A percentile compares a stretch with the other conserved stretches of the same genome.
Conservation (phyloP, 1,284 basidiomycete species). For the Schizophyllum amplum region DNA sequence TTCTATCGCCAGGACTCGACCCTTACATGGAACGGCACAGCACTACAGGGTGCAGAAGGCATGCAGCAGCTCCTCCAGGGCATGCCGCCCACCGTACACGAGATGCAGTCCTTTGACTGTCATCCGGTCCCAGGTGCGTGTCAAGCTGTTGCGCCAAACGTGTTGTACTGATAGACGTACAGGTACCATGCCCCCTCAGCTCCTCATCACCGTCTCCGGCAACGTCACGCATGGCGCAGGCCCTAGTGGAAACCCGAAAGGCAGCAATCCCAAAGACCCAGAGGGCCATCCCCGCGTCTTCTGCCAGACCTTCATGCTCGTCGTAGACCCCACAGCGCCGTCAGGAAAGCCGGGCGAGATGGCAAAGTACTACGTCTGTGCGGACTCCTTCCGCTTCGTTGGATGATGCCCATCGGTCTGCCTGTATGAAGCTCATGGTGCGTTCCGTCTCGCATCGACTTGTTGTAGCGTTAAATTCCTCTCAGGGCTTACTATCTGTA, state of each 20-base stretch:
- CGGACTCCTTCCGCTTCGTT: background rate
- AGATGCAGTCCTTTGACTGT: conserved; percentile 80
- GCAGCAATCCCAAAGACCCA: conserved; percentile 41
- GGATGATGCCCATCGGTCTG: background rate
- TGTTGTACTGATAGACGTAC: conserved; percentile 3
- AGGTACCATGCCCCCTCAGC: conserved; percentile 71
- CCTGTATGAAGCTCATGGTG: background rate
- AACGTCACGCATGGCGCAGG: conserved; percentile 67
- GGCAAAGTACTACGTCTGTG: conserved; percentile 45
- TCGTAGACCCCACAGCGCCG: conserved; percentile 60
- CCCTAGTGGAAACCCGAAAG: conserved; percentile 45
- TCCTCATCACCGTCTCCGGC: conserved; percentile 70
- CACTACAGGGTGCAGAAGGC: conserved; percentile 62
- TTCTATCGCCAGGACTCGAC: conserved; percentile 72
- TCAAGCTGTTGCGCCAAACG: background rate
- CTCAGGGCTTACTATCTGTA: background rate
- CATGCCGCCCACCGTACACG: conserved; percentile 72
- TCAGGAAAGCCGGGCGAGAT: conserved; percentile 59
- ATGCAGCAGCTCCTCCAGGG: conserved; percentile 55
- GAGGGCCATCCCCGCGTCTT: conserved; percentile 79
- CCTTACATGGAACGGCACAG: conserved; percentile 80
- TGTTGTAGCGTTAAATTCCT: background rate
- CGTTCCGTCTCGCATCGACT: background rate
- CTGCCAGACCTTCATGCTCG: conserved; percentile 78
- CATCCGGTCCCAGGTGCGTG: conserved; percentile 75